phyloP scores from a whole-genome alignment of 768 basidiomycete species.

The Ramaria sp. region DNA sequence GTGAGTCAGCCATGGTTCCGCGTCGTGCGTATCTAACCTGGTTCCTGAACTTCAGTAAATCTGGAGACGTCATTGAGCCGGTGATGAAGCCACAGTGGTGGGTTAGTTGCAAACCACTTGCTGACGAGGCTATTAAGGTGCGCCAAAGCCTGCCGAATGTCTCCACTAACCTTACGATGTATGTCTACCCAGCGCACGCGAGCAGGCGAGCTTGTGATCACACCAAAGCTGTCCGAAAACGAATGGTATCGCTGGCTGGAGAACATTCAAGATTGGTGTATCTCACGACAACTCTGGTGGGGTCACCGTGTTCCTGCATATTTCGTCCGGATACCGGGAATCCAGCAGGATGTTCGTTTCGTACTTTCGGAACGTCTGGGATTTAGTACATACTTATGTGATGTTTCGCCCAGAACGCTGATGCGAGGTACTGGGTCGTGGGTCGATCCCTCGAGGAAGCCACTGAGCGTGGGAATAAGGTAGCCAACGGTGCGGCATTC shows the following conservation, averaged over 20 bases:
- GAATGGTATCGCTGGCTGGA: constrained; percentile 98
- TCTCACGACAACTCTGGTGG: constrained; percentile 99
- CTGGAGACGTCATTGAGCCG: constrained; percentile 92
- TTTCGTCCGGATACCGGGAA: constrained; percentile 77
- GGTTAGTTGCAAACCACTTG: constrained; percentile 87
- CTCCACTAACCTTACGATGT: background rate
- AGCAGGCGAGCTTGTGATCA: constrained; percentile 77
- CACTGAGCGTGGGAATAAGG: constrained; percentile 53
- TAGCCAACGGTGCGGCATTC: constrained; percentile 61
- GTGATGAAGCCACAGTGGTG: constrained; percentile 98
- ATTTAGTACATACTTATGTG: no score
- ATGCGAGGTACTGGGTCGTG: constrained; percentile 85
- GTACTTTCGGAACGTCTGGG: background rate
- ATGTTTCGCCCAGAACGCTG: constrained; percentile 34
- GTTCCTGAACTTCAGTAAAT: constrained; percentile 50
- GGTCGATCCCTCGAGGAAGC: constrained; percentile 75
- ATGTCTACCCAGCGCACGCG: constrained; percentile 54
- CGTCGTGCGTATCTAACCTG: background rate
- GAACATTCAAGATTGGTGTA: constrained; percentile 96
- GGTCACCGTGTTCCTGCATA: constrained; percentile 95
- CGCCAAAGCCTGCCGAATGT: background rate
- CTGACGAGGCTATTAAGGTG: constrained; percentile 82
- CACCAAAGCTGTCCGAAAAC: constrained; percentile 76
- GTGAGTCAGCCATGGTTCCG: constrained; percentile 26
- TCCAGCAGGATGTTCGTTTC: constrained; percentile 47